Base-by-base conservation (phyloP, 345 rosid genomes). In the Dipteronia sinensis region DNA sequence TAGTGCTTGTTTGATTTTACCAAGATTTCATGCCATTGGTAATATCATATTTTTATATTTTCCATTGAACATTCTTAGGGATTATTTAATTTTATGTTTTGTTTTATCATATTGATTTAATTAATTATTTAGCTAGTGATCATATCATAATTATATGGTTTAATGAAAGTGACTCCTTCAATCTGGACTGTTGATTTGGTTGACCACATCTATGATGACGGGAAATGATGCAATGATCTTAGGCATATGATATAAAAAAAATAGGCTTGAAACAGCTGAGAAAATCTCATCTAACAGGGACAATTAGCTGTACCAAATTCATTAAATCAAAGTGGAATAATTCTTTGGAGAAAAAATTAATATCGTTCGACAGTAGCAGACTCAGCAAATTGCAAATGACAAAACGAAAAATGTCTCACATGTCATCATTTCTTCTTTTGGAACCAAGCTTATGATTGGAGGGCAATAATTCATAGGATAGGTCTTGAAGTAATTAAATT, bases 291-390 rank as follows among this genome's bases (percentile, higher is more conserved):
- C 22, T 3, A 67, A 19, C 42, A 23, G 17, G 58, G 79, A 69
- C 78, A 72, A 81, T 44, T 59, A 75, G 77, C 71, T 10, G 77
- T 71, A n/a, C 40, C 74, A 12, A 25, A 65, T 69, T 9, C 64
- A 65, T 77, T 4, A 34, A 34, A 3, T 70, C 69, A 67, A 56
- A 69, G 72, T 62, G 69, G 80, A 71, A 80, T 58, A 17, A 71
- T 25, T 44, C 53, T 20, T 10, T 47, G 12, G 76, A 20, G 1
- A 34, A 72, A 58, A 23, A 46, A 5, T 34, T 34, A 34, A 34
- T 34, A 34, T 34, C 4, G 19, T 15, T 49, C n/a, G 58, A 53
- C 58, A 53, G 1, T 53, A 53, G 19, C 16, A 53, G 58, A 53
- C 58, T 53, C n/a, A 17, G 58, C n/a, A 53, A 53, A 53, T 1